Base-by-base conservation (phyloP, 805 yeast species). In the Pichia nanzhaoensis region DNA sequence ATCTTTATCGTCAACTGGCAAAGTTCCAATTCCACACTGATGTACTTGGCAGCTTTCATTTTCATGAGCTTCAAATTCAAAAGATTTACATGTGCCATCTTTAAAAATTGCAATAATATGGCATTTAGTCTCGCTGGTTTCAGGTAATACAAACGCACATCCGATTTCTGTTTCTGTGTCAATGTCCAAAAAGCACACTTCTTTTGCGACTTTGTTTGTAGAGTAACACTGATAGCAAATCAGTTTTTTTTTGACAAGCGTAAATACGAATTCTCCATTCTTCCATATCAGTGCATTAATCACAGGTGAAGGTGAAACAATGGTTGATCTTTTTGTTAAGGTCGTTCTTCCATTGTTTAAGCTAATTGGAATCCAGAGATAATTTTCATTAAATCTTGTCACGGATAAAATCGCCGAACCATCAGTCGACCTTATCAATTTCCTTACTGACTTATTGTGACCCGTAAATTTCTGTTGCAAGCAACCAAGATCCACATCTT, bases 371-470 rank as follows among this genome's bases (percentile, higher is more conserved):
- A 58, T 56, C 91, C 91, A 83, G 3, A 83, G 61, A 36, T 73
- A 70, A 52, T 77, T 79, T 48, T 80, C 84, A 36, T 74, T 74
- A 53, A 80, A 83, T 50, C 88, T 65, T 7, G 83, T 75, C 12
- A 73, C 61, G 1, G 88, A 75, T 10, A 84, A 59, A 49, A 81
- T 59, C 0, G 84, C 73, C 22, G 71, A 66, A 31, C 90, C 91
- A 55, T 79, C 77, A 6, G 78, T 66, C 1, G 95, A 83, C 54
- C 89, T 77, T 16, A 77, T 66, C 3, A 90, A 61, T 40, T 70
- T 73, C 52, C 76, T 78, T 19, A 90, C 80, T 0, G 96, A 85
- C 57, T 89, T 89, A 45, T 78, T 75, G 58, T 89, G 96, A 1
- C 98, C 98, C 1, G 95, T 87, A 44, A 82, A 76, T 52, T 83